Evolutionary conservation across 495 filamentous ascomycete species (phyloP), one percentile per base, ranked within the genome.

Genomic region (Podospora sp.): DNA sequence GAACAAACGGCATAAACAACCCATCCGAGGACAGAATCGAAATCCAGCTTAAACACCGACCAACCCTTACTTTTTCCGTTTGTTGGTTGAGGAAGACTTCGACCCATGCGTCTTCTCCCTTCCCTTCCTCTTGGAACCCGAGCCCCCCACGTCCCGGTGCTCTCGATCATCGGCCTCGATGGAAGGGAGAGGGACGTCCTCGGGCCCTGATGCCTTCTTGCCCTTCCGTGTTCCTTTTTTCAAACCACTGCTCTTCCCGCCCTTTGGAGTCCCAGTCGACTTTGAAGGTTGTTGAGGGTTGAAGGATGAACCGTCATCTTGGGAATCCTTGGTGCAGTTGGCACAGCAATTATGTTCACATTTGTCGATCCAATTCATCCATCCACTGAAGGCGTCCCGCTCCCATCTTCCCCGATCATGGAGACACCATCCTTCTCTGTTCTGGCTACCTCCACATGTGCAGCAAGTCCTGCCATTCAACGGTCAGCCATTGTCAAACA

Each of bases 311-410:
- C 14, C 12, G 20, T 16, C n/a, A 21, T 11, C 55, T 50, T 8
- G 33, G 36, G 27, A 26, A 18, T 65, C 63, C 2, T 26, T 52
- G 27, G 6, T 57, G 52, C 63, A 65, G 52, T 57, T 57, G 20
- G 35, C 14, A 26, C 63, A 65, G 29, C 63, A 65, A 29, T 57
- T 65, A 29, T 65, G 63, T 26, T 65, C 63, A 20, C 63, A 65
- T 20, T 65, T 58, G 36, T 57, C 63, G 56, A 65, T 46, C 52
- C 52, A 65, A 21, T 36, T 57, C n/a, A 52, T 14, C 33, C 52
- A 26, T 22, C 22, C 51, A 1, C 16, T 21, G 22, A 20, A 57
- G 16, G 26, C 51, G 11, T 65, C 63, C 12, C 20, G 52, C 18
- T 46, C 33, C 63, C 63, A 65, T 46, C 63, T 27, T 12, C 52